A percentile compares a stretch with the other conserved stretches of the same genome.
Conservation (phyloP, 805 yeast species). For the Ogataea wickerhamii region DNA sequence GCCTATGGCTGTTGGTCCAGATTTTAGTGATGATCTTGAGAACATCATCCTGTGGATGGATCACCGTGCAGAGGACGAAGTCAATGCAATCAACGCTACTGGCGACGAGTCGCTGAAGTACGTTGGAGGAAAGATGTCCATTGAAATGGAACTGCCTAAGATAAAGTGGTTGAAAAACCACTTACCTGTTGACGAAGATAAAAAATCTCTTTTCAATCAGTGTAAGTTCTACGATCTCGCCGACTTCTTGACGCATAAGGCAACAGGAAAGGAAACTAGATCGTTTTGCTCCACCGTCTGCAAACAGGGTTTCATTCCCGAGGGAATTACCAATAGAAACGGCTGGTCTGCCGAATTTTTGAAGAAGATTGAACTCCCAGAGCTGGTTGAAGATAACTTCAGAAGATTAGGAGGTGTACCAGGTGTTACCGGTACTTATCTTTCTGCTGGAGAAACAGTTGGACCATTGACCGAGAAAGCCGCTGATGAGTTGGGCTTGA, state of each 20-base stretch:
- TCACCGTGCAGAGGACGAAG: slow-evolving; percentile 85
- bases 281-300: slow-evolving; percentile 89
- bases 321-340: slow-evolving; percentile 84
- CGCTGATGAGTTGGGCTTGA: slow-evolving; percentile 80
- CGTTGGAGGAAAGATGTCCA: slow-evolving; percentile 97
- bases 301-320: slow-evolving; percentile 92
- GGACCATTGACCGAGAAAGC: slow-evolving; percentile 65
- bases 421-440: slow-evolving; percentile 64
- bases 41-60: slow-evolving; percentile 98
- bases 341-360: slow-evolving; percentile 92
- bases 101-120: slow-evolving; percentile 76
- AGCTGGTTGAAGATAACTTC: slow-evolving; percentile 73
- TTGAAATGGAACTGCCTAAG: slow-evolving; percentile 97
- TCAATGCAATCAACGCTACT: slow-evolving; percentile 75
- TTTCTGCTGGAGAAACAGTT: slow-evolving; percentile 86
- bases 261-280: slow-evolving; percentile 84
- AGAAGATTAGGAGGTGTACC: slow-evolving; percentile 80
- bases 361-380: slow-evolving; percentile 63
- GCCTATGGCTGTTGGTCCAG: slow-evolving; percentile 91
- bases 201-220: slow-evolving; percentile 39
- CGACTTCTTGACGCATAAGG: slow-evolving; percentile 86
- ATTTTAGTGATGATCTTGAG: slow-evolving; percentile 66
- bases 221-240: slow-evolving; percentile 89
- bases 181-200: slow-evolving; percentile 49
- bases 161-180: slow-evolving; percentile 93